A percentile compares a stretch with the other conserved stretches of the same genome.
Evolutionary conservation across 2,329 filamentous ascomycete genomes (phyloP).

Genomic region (Penicillium paneum): DNA sequence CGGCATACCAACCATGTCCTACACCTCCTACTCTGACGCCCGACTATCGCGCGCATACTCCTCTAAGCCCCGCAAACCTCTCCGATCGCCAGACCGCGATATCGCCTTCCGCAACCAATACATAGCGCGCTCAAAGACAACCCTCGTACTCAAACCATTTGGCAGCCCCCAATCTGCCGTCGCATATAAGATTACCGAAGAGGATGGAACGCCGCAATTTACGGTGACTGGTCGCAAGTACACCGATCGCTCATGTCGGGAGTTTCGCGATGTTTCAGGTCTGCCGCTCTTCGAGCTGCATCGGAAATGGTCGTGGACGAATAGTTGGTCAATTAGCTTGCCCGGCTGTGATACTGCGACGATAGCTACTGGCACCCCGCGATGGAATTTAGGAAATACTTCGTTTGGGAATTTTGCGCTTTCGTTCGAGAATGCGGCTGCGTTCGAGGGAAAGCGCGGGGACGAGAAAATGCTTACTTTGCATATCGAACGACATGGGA

Average conservation of each 20-base stretch:
- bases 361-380: slow-evolving; percentile 12
- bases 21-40: slow-evolving; percentile 18
- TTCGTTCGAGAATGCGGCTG: slow-evolving; percentile 14
- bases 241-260: slow-evolving; percentile 21
- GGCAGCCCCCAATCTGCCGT: slow-evolving; percentile 15
- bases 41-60: slow-evolving; percentile 14
- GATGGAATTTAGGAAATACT: slow-evolving; percentile 7
- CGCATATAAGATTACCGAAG: slow-evolving; percentile 20
- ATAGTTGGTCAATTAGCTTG: slow-evolving; percentile 15
- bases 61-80: slow-evolving; percentile 14
- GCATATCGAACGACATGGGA: slow-evolving; percentile 14
- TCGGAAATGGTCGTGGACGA: slow-evolving; percentile 8
- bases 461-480: slow-evolving; percentile 13
- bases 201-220: slow-evolving; percentile 17
- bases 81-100: slow-evolving; percentile 19
- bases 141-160: slow-evolving; percentile 17
- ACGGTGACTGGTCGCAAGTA: slow-evolving; percentile 28
- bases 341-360: slow-evolving; percentile 8
- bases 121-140: slow-evolving; percentile 15
- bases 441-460: slow-evolving; percentile 1
- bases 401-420: slow-evolving; percentile 8
- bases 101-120: slow-evolving; percentile 22
- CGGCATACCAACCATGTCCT: slow-evolving; percentile 9
- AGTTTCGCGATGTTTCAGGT: slow-evolving; percentile 26
- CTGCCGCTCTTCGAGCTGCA: slow-evolving; percentile 29